phyloP scores from a whole-genome alignment of 371 early-diverging fungal species.

The Smittium mucronatum region DNA sequence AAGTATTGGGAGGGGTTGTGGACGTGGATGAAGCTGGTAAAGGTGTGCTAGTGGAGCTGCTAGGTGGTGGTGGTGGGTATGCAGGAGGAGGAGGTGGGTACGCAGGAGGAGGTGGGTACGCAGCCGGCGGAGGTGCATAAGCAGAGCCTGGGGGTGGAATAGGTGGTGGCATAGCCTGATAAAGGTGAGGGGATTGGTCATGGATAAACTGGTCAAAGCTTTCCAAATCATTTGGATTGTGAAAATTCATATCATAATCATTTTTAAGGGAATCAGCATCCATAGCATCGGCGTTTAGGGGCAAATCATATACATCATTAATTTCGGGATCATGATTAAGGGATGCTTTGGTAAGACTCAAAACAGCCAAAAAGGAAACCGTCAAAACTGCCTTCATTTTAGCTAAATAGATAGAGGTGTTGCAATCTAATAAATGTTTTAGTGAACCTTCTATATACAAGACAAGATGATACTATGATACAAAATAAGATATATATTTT shows the following conservation, averaged over 20 bases:
- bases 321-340: not conserved
- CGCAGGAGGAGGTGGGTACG: not conserved
- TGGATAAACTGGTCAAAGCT: not conserved
- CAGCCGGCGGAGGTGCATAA: not conserved
- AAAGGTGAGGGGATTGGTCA: not conserved
- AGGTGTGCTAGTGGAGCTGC: too few species aligned
- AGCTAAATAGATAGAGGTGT: too few species aligned
- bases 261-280: not conserved
- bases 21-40: too few species aligned
- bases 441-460: too few species aligned
- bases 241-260: not conserved
- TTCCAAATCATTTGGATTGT: not conserved
- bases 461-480: too few species aligned
- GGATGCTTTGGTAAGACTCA: not conserved
- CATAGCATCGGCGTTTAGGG: too few species aligned
- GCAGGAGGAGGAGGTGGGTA: too few species aligned
- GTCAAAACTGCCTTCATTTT: not conserved
- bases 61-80: too few species aligned
- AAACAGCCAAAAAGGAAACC: not conserved
- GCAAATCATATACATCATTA: not conserved
- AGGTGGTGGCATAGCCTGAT: not conserved
- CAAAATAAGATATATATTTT: too few species aligned
- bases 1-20: too few species aligned
- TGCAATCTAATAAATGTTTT: too few species aligned
- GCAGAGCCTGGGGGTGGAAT: not conserved